phyloP scores from a whole-genome alignment of 2,329 filamentous ascomycete genomes.

The Thelonectria discophora region DNA sequence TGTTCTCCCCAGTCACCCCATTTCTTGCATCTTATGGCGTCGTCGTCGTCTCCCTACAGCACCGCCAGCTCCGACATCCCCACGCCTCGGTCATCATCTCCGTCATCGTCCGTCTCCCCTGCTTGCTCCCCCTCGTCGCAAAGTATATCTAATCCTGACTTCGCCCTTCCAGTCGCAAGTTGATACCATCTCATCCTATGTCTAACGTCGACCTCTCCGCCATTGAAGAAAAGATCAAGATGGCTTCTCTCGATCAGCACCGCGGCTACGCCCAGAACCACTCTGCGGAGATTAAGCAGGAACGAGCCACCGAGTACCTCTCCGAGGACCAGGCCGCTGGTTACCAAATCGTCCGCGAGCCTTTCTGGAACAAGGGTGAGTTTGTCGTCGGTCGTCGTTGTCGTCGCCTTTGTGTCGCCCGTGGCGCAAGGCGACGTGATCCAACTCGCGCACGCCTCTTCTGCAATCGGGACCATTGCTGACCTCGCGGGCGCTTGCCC shows the following conservation, averaged over 20 bases:
- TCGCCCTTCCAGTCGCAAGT: constrained; percentile 60
- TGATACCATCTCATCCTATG: constrained; percentile 64
- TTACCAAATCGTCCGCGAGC: constrained; percentile 69
- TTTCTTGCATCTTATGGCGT: constrained; percentile 38
- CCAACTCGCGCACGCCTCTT: background rate
- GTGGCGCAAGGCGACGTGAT: background rate
- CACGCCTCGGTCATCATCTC: constrained; percentile 64
- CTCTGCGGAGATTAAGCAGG: constrained; percentile 65
- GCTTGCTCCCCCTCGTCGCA: constrained; percentile 48
- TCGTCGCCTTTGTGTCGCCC: constrained; percentile 23
- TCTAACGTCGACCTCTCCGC: constrained; percentile 64
- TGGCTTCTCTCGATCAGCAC: constrained; percentile 67
- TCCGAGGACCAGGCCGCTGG: constrained; percentile 61
- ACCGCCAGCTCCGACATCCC: constrained; percentile 61
- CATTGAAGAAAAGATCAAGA: constrained; percentile 68
- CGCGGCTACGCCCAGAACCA: constrained; percentile 67
- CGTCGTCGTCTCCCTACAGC: constrained; percentile 52
- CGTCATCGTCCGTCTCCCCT: constrained; percentile 59
- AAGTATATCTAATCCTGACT: constrained; percentile 57
- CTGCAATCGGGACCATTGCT: background rate
- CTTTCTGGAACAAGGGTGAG: constrained; percentile 73
- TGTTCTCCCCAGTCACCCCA: constrained; percentile 39
- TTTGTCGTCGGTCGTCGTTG: constrained; percentile 29
- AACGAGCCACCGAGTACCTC: constrained; percentile 62
- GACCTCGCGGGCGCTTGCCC: background rate